Evolutionary conservation across 495 filamentous ascomycete species (phyloP).

Genomic region (Cladorrhinum samala): DNA sequence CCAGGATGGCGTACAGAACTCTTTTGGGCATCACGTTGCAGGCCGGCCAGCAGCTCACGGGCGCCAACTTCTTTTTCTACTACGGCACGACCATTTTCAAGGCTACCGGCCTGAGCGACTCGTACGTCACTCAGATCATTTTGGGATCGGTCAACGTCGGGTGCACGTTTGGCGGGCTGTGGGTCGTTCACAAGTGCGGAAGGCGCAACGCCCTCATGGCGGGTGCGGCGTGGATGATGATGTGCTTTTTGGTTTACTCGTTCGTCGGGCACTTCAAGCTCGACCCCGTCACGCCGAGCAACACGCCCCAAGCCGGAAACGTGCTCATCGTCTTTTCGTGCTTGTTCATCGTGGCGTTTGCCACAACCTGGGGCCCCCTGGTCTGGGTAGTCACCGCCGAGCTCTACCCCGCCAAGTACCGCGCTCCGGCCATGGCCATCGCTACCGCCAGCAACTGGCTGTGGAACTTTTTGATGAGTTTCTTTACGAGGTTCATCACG

Average conservation of each 20-base stretch:
- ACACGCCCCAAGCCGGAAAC: constrained; percentile 54
- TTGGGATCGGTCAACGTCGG: constrained; percentile 67
- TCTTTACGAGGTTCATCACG: constrained; percentile 55
- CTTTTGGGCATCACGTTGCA: constrained; percentile 64
- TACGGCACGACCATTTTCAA: constrained; percentile 70
- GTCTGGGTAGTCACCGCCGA: constrained; percentile 77
- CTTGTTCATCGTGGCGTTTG: constrained; percentile 57
- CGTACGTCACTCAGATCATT: constrained; percentile 68
- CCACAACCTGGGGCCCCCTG: constrained; percentile 78
- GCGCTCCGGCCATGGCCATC: constrained; percentile 67
- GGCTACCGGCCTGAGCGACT: constrained; percentile 60
- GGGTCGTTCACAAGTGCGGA: constrained; percentile 64
- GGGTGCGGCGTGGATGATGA: constrained; percentile 63
- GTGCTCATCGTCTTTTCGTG: constrained; percentile 80
- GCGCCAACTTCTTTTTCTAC: constrained; percentile 80
- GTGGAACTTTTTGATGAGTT: constrained; percentile 63
- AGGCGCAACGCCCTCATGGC: constrained; percentile 60
- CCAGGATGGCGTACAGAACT: constrained; percentile 68
- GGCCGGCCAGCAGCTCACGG: constrained; percentile 64
- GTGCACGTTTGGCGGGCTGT: constrained; percentile 67
- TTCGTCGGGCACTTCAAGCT: constrained; percentile 58
- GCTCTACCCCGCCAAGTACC: constrained; percentile 73
- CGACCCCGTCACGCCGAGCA: constrained; percentile 40
- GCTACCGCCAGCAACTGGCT: constrained; percentile 82
- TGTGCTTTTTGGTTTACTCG: constrained; percentile 72